Conservation (phyloP, 805 yeast genomes). For the Brettanomyces nanus region DNA sequence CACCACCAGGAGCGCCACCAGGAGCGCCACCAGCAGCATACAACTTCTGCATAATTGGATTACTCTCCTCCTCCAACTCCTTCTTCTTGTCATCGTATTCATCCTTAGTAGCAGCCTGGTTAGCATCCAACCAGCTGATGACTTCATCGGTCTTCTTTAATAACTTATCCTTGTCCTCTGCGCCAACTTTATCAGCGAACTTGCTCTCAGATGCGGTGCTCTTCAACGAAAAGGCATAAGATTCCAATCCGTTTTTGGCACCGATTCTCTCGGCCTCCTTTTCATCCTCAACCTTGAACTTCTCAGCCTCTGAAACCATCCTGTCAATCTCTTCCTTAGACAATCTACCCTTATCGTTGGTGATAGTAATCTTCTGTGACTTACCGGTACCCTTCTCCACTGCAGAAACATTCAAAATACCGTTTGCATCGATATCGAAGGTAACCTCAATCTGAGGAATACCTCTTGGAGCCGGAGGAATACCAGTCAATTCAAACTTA, state of each 20-base stretch:
- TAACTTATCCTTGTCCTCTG: constrained; percentile 46
- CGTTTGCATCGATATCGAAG: constrained; percentile 94
- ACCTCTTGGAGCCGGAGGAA: constrained; percentile 99
- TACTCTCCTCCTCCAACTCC: constrained; percentile 91
- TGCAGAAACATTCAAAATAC: constrained; percentile 93
- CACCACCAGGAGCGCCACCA: constrained; percentile 40
- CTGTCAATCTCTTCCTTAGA: constrained; percentile 96
- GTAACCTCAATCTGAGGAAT: constrained; percentile 97
- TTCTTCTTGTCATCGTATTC: constrained; percentile 91
- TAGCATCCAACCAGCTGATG: constrained; percentile 85
- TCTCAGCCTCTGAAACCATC: constrained; percentile 97
- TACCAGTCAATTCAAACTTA: constrained; percentile 93
- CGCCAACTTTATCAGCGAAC: constrained; percentile 33
- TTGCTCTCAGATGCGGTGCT: constrained; percentile 97
- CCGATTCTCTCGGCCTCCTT: constrained; percentile 97
- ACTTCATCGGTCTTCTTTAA: constrained; percentile 70
- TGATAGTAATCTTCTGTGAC: constrained; percentile 92
- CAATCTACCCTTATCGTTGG: constrained; percentile 97
- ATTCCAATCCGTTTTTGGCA: constrained; percentile 98
- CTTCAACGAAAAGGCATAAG: constrained; percentile 94
- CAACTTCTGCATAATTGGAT: constrained; percentile 95
- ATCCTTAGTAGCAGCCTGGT: constrained; percentile 88
- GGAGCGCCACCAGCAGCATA: constrained; percentile 90
- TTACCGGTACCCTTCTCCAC: constrained; percentile 98
- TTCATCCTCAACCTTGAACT: constrained; percentile 94